Base-by-base conservation (phyloP, 2,329 filamentous ascomycete species). In the Botrytis medusae region DNA sequence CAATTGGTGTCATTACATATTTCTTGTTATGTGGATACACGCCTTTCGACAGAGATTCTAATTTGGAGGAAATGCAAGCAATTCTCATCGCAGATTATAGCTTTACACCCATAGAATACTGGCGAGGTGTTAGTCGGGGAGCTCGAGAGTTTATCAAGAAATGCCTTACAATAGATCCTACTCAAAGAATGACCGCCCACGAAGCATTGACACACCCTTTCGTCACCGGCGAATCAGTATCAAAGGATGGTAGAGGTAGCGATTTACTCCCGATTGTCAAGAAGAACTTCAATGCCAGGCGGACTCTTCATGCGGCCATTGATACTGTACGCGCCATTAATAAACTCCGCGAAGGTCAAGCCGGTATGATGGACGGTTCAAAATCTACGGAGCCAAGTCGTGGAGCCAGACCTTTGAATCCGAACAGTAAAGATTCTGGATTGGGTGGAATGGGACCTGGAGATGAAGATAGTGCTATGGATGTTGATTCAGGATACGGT, bases 1-100 rank as follows among this genome's bases (percentile, higher is more conserved):
- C 96, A 54, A 94, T 98, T 76, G 96, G 96, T 64, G 96, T 99
- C 61, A 99, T 99, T 81, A 98, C 96, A 46, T 99, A 98, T 85
- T 99, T 99, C 85, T 86, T 99, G 44, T 91, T 99, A 69, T 98
- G 96, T 83, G 96, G 96, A 74, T 98, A 98, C 84, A 99, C 96
- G 0, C 96, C 96, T 20, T 99, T 99, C 82, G 96, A 99, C 84
- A 92, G 96, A 72, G 96, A 98, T 83, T 95, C 91, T 79, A 97
- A 99, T 83, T 91, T 98, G 80, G 96, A 99, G 85, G 96, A 99
- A 85, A 98, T 99, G 95, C 95, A 98, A 85, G 96, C 96, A 78
- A 99, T 99, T 81, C 89, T 98, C 73, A 93, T 94, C 75, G 96
- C 96, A 74, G 95, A 98, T 85, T 99, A 98, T 86, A 93, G 90